A percentile compares a stretch with the other conserved stretches of the same genome.
Evolutionary conservation across 2,329 filamentous ascomycete species (phyloP).

Genomic region (Aspergillus bombycis): DNA sequence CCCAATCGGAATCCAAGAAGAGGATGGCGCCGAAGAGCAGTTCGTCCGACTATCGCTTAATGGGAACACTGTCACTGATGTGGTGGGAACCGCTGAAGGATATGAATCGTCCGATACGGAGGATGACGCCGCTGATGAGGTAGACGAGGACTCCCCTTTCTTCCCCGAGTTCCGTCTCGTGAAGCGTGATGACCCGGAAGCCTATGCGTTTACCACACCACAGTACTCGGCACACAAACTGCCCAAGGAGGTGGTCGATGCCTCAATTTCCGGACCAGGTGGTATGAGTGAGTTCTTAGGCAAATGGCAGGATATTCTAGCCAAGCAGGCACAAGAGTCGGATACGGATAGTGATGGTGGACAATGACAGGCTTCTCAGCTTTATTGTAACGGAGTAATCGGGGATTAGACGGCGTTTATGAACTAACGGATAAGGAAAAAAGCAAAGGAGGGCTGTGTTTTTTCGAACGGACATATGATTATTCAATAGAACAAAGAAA

Average conservation of each 20-base stretch:
- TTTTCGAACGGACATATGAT: neutral
- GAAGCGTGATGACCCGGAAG: conserved; percentile 81
- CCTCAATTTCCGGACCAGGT: conserved; percentile 67
- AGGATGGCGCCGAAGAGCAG: conserved; percentile 32
- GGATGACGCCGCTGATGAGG: conserved; percentile 50
- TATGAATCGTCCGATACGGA: conserved; percentile 33
- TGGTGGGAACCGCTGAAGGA: conserved; percentile 26
- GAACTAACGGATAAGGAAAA: neutral
- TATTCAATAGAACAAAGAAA: neutral
- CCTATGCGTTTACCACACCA: conserved; percentile 80
- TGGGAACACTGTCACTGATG: conserved; percentile 22
- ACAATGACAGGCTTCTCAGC: neutral
- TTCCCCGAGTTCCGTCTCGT: conserved; percentile 81
- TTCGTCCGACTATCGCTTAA: conserved; percentile 42
- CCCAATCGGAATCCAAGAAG: conserved; percentile 40
- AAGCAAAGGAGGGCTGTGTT: neutral
- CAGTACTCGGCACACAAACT: conserved; percentile 96
- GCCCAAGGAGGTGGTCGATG: conserved; percentile 85
- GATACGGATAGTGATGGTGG: conserved; percentile 44
- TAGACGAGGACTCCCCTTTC: conserved; percentile 55
- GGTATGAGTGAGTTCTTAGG: conserved; percentile 79
- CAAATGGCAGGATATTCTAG: conserved; percentile 68
- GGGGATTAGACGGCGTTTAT: conserved; percentile 19
- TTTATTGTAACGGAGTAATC: neutral
- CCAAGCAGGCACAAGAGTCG: conserved; percentile 42